Base-by-base conservation (phyloP, 495 filamentous ascomycete genomes). In the Amphirosellinia nigrospora region DNA sequence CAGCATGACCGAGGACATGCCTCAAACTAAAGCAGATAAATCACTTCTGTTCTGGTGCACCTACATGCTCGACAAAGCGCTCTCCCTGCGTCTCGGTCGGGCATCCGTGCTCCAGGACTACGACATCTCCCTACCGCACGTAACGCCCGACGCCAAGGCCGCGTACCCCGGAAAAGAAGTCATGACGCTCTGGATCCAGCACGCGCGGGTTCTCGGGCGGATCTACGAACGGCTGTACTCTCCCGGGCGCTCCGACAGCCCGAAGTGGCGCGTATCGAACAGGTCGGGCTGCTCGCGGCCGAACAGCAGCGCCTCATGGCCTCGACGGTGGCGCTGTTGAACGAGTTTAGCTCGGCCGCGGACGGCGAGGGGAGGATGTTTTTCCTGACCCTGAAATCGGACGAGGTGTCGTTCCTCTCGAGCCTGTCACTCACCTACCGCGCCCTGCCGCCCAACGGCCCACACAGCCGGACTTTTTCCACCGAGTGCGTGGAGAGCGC, bases 81-180 rank as follows among this genome's bases (percentile, higher is more conserved):
- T 93, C 28, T 86, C 90, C 0, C 78, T 93, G n/a, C 86, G 90
- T 7, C 78, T 91, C 15, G 90, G 90, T 1, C 87, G 89, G 6
- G 86, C 89, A 0, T 85, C 88, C 0, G 78, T 82, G 5, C 83
- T 91, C 36, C 88, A 89, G 34, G 88, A 91, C 74, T 89, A 85
- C 75, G 90, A 92, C 68, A 89, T 92, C 71, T 86, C 86, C 0
- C 73, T 90, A 7, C 81, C 86, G 3, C 72, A 75, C 16, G 72
- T 82, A 11, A 81, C 80, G n/a, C 76, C 76, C 1, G 67, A 66
- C 13, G 74, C 79, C 15, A 75, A 75, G 3, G 73, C 78, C 21
- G 70, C 76, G 1, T 76, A 82, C 56, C 73, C 74, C 7, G 82
- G 81, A 67, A 75, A 73, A 7, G 72, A 79, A 19, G 72, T 84